phyloP scores from a whole-genome alignment of 352 stramenopile species.

The Phytophthora sansomeana region DNA sequence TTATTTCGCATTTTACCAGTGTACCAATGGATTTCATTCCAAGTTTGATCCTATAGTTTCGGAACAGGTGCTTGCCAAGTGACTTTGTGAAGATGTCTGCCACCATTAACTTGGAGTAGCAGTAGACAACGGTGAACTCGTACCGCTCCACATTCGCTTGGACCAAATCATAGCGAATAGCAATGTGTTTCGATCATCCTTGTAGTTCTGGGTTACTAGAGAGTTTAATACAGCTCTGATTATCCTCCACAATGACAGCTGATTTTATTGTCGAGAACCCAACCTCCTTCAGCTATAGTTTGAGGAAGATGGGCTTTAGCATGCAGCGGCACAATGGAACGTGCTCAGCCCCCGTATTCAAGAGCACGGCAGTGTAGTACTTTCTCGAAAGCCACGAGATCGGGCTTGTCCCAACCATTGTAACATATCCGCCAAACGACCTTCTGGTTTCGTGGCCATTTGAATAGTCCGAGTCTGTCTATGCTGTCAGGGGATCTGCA shows the following conservation, averaged over 20 bases:
- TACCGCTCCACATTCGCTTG: not conserved
- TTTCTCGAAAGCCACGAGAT: not conserved
- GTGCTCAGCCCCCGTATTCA: not conserved
- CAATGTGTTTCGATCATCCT: slow-evolving; percentile 1
- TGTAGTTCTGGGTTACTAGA: slow-evolving; percentile 1
- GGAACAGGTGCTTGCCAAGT: not conserved
- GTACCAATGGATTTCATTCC: too few species aligned
- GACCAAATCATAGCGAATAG: not conserved
- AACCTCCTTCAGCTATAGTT: not conserved
- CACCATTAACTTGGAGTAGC: slow-evolving; percentile 4
- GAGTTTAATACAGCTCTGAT: slow-evolving; percentile 11
- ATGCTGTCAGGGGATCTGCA: too few species aligned
- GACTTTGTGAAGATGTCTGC: not conserved
- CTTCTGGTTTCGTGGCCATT: not conserved
- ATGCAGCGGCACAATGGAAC: not conserved
- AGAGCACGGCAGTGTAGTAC: not conserved
- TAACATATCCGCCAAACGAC: too few species aligned
- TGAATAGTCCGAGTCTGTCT: too few species aligned
- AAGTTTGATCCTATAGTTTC: not conserved
- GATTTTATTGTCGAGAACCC: not conserved
- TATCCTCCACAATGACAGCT: not conserved
- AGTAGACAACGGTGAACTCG: slow-evolving; percentile 1
- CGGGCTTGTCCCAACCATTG: not conserved
- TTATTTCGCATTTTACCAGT: too few species aligned
- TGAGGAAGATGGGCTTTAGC: not conserved